These are phyloP conservation scores for Termitomyces sp. DNA, from an alignment of 1,284 basidiomycete species.

Conservation along the genomic window DNA sequence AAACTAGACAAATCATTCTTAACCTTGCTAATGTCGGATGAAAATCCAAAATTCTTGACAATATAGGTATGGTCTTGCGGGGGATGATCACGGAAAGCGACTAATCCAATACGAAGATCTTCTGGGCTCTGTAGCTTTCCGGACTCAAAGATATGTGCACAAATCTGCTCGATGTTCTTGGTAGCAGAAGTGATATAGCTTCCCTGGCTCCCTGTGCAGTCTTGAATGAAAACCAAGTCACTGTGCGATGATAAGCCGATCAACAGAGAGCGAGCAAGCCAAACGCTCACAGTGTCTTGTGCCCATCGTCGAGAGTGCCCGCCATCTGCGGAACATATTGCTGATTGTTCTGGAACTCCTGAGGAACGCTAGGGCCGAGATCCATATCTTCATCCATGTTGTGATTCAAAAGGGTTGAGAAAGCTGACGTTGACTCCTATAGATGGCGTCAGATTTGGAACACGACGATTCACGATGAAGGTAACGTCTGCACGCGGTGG, in stretches of 20 bases:
- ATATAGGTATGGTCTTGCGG: slow-evolving; percentile 95
- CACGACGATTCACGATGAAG: slow-evolving; percentile 2
- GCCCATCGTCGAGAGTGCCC: slow-evolving; percentile 27
- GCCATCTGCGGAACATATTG: slow-evolving; percentile 25
- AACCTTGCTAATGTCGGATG: slow-evolving; percentile 84
- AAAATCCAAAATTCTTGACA: slow-evolving; percentile 92
- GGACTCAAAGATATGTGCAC: slow-evolving; percentile 92
- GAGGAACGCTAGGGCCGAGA: slow-evolving; percentile 35
- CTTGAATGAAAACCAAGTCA: slow-evolving; percentile 86
- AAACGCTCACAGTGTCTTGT: slow-evolving; percentile 70
- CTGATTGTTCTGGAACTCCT: slow-evolving; percentile 33
- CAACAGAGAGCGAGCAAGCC: slow-evolving; percentile 3
- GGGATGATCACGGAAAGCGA: slow-evolving; percentile 91
- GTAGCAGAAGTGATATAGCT: slow-evolving; percentile 88
- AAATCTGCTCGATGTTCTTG: slow-evolving; percentile 96
- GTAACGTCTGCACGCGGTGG: slow-evolving; percentile 7
- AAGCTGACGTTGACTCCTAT: slow-evolving; percentile 12
- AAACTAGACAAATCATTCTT: slow-evolving; percentile 80
- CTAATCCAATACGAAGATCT: slow-evolving; percentile 87
- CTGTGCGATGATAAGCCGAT: slow-evolving; percentile 34
- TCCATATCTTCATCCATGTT: slow-evolving; percentile 79
- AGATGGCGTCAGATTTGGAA: slow-evolving; percentile 3
- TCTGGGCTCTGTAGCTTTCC: slow-evolving; percentile 83
- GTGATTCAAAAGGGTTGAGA: slow-evolving; percentile 17
- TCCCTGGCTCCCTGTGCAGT: slow-evolving; percentile 87